Percentiles rank a stretch among this genome's conserved stretches.
phyloP scores from a whole-genome alignment of 371 early-diverging fungal species.

The Apophysomyces trapeziformis region DNA sequence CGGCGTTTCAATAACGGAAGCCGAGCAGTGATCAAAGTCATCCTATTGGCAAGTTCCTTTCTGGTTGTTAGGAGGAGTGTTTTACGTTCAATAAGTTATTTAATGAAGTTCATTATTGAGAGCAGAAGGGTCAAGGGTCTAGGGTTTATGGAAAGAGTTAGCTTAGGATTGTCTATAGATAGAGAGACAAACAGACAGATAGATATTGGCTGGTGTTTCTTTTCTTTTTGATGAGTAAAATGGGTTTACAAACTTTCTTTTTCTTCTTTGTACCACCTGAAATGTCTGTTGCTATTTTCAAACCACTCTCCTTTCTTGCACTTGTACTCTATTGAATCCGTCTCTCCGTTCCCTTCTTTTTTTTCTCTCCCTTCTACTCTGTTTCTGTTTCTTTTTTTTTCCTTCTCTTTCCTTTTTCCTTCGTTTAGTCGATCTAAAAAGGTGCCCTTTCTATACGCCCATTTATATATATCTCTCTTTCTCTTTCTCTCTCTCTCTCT shows the following conservation, averaged over 20 bases:
- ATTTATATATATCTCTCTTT: not conserved
- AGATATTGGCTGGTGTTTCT: not conserved
- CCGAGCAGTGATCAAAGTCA: too few relatives aligned
- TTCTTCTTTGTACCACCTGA: not conserved
- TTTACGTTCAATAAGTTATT: too few relatives aligned
- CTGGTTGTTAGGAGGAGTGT: too few relatives aligned
- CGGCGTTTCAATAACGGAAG: too few relatives aligned
- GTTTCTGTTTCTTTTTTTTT: not conserved
- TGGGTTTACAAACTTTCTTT: not conserved
- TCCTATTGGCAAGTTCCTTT: too few relatives aligned
- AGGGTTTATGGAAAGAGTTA: not conserved
- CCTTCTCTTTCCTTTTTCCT: not conserved
- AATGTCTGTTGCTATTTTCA: conserved; percentile 4
- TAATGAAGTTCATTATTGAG: too few relatives aligned
- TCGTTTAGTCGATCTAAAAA: not conserved
- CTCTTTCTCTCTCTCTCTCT: not conserved
- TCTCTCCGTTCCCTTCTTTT: not conserved
- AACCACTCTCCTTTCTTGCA: conserved; percentile 9
- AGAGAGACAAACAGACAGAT: not conserved
- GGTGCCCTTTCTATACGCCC: not conserved
- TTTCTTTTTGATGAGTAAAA: not conserved
- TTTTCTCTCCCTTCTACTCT: conserved; percentile 3
- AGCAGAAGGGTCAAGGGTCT: too few relatives aligned
- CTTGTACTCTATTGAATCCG: conserved; percentile 6
- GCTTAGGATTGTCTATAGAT: not conserved